Base-by-base conservation (phyloP, 2,329 filamentous ascomycete species). In the Periconia sp. region DNA sequence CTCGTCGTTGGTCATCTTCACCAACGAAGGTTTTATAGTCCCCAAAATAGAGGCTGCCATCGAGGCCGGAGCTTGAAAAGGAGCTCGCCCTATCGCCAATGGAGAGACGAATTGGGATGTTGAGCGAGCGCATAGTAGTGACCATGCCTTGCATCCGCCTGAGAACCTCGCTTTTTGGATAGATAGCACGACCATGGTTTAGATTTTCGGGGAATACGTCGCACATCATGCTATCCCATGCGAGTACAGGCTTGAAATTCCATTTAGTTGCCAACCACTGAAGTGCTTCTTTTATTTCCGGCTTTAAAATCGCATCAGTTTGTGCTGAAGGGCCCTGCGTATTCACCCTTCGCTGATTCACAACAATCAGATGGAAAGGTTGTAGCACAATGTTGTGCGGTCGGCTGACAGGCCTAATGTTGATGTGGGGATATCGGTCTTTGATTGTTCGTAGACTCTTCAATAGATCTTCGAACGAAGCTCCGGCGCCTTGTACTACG, bases 171-270 rank as follows among this genome's bases (percentile, higher is more conserved):
- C 57, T 50, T 49, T 72, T 73, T 2, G 68, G 65, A 6, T 70
- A 61, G 41, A 70, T 62, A 1, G 60, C 61, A 35, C 64, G 58
- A 35, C 47, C 63, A 10, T 63, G 60, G 47, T 70, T 68, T 15
- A 72, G 60, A 47, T 73, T 73, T 1, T 62, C 65, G 6, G 71
- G 71, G 33, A 73, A 73, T 1, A 69, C 70, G 43, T 73, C 71
- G 49, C 66, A 72, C 69, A 72, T 71, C 66, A 73, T 65, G 30
- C 42, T 60, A 17, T 71, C 69, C 71, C 70, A 73, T 9, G 64
- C 59, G 1, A 73, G 57, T 11, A 70, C 63, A 0, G 71, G 70
- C 45, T 62, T 70, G 69, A 69, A 73, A 41, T 61, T 57, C 50
- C 69, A 72, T 44, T 67, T 65, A 20, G 63, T 53, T 2, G 63